These are phyloP conservation scores for Spergularia bocconei DNA, from an alignment of 148 eudicot genomes.

Conservation along the genomic window DNA sequence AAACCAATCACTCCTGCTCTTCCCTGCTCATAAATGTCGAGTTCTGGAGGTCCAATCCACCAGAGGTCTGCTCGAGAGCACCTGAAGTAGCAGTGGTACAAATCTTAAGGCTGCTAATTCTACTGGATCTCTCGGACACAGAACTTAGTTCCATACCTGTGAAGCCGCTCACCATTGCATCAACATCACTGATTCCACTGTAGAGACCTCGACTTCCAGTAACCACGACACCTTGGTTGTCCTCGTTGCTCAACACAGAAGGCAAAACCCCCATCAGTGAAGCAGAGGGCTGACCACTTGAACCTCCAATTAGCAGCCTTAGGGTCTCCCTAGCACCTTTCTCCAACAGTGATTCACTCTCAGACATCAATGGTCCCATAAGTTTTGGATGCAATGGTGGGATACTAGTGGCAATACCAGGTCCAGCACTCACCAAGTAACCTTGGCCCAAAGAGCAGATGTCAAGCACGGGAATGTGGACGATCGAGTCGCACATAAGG, in stretches of 20 bases:
- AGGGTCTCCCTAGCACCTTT: constrained; percentile 81
- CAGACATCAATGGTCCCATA: constrained; percentile 50
- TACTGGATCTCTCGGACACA: constrained; percentile 35
- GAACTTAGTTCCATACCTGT: constrained; percentile 48
- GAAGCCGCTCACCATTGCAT: constrained; percentile 46
- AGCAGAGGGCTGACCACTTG: constrained; percentile 46
- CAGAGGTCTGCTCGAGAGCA: constrained; percentile 20
- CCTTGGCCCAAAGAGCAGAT: constrained; percentile 90
- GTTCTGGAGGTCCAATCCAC: constrained; percentile 26
- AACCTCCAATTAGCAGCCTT: constrained; percentile 61
- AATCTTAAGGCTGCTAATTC: constrained; percentile 7
- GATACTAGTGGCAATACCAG: constrained; percentile 55
- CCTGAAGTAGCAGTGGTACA: neutral
- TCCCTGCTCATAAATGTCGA: constrained; percentile 25
- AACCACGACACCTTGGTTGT: constrained; percentile 40
- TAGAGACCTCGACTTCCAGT: constrained; percentile 76
- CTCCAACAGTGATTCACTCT: constrained; percentile 59
- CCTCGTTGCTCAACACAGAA: constrained; percentile 39
- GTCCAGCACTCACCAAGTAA: constrained; percentile 79
- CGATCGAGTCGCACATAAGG: constrained; percentile 80
- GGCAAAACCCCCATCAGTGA: constrained; percentile 54
- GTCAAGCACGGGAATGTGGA: constrained; percentile 80
- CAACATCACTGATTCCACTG: constrained; percentile 55
- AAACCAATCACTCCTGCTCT: constrained; percentile 8
- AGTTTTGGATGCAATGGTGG: constrained; percentile 53